Evolutionary conservation across 2,329 filamentous ascomycete genomes (phyloP).

Genomic region (Fusarium secorum): DNA sequence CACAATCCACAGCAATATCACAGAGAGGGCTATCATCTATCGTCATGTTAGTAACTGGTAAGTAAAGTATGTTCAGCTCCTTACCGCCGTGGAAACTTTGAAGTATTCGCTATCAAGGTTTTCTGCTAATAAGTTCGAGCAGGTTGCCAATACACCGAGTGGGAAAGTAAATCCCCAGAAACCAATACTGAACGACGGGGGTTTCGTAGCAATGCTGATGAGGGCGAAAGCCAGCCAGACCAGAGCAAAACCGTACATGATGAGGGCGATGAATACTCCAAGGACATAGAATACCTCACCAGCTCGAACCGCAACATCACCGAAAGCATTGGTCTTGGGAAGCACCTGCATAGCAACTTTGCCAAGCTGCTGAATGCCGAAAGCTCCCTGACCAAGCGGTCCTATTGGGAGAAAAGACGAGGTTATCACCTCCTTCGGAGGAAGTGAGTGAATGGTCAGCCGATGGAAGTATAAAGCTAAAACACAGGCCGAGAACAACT

Average conservation of each 20-base stretch:
- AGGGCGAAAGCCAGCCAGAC: constrained; percentile 55
- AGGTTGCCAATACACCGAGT: constrained; percentile 55
- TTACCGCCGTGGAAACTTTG: constrained; percentile 50
- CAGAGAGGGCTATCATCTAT: constrained; percentile 52
- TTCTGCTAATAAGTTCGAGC: constrained; percentile 50
- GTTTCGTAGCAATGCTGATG: constrained; percentile 51
- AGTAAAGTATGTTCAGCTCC: not conserved
- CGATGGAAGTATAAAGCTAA: constrained; percentile 75
- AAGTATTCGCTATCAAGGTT: constrained; percentile 56
- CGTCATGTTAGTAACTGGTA: constrained; percentile 6
- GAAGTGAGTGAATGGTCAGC: constrained; percentile 70
- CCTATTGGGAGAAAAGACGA: constrained; percentile 73
- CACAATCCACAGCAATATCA: constrained; percentile 53
- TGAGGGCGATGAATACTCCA: constrained; percentile 56
- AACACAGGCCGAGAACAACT: constrained; percentile 65
- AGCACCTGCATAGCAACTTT: constrained; percentile 55
- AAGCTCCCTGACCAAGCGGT: constrained; percentile 72
- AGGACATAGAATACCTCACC: constrained; percentile 63
- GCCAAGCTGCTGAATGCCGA: constrained; percentile 61
- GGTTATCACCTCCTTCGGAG: constrained; percentile 71
- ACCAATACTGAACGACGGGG: constrained; percentile 56
- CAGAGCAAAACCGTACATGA: constrained; percentile 57
- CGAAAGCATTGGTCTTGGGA: constrained; percentile 54
- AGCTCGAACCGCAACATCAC: constrained; percentile 49
- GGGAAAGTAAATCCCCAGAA: constrained; percentile 60